Base-by-base conservation (phyloP, 805 yeast species). In the Metschnikowia lachancei region DNA sequence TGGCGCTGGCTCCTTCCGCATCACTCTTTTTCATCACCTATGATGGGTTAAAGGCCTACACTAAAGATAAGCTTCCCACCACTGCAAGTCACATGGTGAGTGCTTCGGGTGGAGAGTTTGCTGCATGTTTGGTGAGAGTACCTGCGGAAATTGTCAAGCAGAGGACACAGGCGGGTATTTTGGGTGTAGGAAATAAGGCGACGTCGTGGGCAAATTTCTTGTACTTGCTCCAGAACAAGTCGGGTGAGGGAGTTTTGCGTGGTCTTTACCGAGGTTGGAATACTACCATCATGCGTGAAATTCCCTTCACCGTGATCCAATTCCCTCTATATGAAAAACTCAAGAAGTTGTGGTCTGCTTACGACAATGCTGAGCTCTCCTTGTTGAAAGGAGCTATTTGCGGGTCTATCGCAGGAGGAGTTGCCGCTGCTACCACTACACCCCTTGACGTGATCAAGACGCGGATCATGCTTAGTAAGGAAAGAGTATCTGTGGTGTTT, bases 81-180 rank as follows among this genome's bases (percentile, higher is more conserved):
- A 67, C 73, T 11, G 57, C 63, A 9, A 76, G 84, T 2, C 98
- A 94, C 60, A 94, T 94, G 98, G 49, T 80, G 2, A 74, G 94
- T 19, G 96, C 98, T 1, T 85, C 95, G 1, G 59, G 82, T 12
- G 99, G 99, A 47, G 99, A 94, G 61, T 74, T 90, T 13, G 85
- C 94, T 1, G 99, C 99, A 0, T 94, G 99, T 64, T 66, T 85
- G 47, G 94, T 94, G 1, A 75, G 99, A 47, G 99, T 94, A 0
- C 99, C 99, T 0, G 95, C 96, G 0, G 99, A 94, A 62, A 95
- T 94, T 20, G 82, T 94, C 57, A 94, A 94, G 66, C 99, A 94
- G 67, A 75, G 97, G 47, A 87, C 98, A 0, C 99, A 94, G 64
- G 66, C 74, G 0, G 73, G 72, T 2, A 50, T 61, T 18, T 22